Base-by-base conservation (phyloP, 108 stramenopile genomes). In the Epithemia pelagica region DNA sequence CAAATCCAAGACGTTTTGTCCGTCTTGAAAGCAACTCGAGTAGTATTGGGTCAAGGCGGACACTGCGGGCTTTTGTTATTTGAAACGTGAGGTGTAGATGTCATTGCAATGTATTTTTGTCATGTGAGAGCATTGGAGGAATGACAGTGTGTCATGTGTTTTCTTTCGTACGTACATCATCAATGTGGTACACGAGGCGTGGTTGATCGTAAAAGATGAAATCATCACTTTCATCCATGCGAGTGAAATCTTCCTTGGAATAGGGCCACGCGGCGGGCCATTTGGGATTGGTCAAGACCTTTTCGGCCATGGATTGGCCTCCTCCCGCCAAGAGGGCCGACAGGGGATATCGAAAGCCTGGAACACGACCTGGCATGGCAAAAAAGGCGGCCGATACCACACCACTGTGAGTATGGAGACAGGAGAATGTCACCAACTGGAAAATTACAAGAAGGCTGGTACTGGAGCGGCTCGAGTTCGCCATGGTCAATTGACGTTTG, bases 1-100 rank as follows among this genome's bases (percentile, higher is more conserved):
- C 68, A 97, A 91, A 72, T 97, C 96, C 23, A 97, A 74, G 7
- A 96, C 91, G 59, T 96, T 92, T 0, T 91, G 91, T 2, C 90
- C 90, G 23, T 90, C 85, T 46, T 86, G 70, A 7, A 97, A 67
- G 33, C 78, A 65, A 65, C 76, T 56, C 1, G 88, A 67, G 68
- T 97, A 97, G 66, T 91, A 94, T 28, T 81, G 65, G 1, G 89
- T 91, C 19, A 92, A 60, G 7, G 91, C 91, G 1, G 51, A 57
- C 2, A 95, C 89, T 8, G 91, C 94, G 31, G 62, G 37, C 37
- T 46, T 5, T 46, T 10, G 10, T 46, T 15, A 46, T 46, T 46
- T 15, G 37, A 46, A 46, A 46, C 15, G 10, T 15, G 15, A 46
- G 15, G 37, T 46, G 5, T n/a, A n/a, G n/a, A n/a, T n/a, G n/a